These are phyloP conservation scores for Calonectria leucothoes DNA, from an alignment of 2,329 filamentous ascomycete genomes.

Conservation along the genomic window DNA sequence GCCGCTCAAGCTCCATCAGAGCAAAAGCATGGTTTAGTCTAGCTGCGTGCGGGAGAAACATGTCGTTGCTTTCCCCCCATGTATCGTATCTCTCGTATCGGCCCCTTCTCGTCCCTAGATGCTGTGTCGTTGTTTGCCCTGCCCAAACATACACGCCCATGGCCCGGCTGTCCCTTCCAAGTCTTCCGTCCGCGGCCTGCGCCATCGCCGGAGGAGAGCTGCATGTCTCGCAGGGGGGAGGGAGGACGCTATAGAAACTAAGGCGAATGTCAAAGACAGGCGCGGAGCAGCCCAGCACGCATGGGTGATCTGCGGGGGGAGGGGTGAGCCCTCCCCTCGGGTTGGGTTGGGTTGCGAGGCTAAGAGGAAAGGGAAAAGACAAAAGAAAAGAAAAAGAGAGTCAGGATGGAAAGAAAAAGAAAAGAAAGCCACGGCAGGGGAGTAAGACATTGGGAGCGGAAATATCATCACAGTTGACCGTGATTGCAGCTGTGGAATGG, in stretches of 20 bases:
- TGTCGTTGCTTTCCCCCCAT: neutral
- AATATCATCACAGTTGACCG: neutral
- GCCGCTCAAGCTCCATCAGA: neutral
- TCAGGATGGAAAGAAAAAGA: neutral
- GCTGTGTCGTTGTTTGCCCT: neutral
- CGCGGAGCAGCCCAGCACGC: neutral
- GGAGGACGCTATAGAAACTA: slow-evolving; percentile 26
- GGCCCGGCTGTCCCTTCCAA: neutral
- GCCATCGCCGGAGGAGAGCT: slow-evolving; percentile 14
- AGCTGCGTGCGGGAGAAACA: neutral
- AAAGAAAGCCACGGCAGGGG: neutral
- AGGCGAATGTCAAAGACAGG: slow-evolving; percentile 7
- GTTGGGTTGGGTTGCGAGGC: neutral
- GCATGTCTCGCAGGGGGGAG: slow-evolving; percentile 37
- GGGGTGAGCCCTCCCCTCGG: slow-evolving; percentile 1
- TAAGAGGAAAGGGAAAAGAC: neutral
- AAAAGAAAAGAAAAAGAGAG: neutral
- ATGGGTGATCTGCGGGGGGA: neutral
- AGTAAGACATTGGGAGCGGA: slow-evolving; percentile 5
- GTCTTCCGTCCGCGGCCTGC: slow-evolving; percentile 11
- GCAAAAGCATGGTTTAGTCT: too few relatives aligned
- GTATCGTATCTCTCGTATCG: neutral
- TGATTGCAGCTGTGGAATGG: neutral
- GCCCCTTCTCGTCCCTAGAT: neutral
- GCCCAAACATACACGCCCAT: neutral